Evolutionary conservation across 2,329 filamentous ascomycete genomes (phyloP), one percentile per base, ranked within the genome.

Genomic region (Cryoendolithus antarcticus): DNA sequence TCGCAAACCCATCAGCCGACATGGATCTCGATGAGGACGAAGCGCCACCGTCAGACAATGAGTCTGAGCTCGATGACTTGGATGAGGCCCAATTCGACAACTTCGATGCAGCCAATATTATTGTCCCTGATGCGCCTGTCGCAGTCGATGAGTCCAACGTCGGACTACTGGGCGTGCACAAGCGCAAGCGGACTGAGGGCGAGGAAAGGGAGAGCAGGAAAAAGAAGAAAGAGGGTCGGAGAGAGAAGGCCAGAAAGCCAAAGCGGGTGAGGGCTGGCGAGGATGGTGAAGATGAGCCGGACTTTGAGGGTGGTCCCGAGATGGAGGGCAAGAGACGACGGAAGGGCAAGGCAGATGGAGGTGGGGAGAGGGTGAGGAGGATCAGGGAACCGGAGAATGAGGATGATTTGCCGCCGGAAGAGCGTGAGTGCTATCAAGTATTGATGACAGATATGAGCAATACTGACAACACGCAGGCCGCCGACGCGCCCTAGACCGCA

Each of bases 401-500:
- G 44, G 83, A 86, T 53, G 71, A 80, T 45, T 63, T 96, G 51
- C 81, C 82, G 12, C 85, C 86, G 1, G 86, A 91, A 61, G 85
- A 94, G 65, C 74, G 84, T 76, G 62, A 57, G 74, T 71, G 15
- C 10, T 13, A 21, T n/a, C n/a, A 34, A 4, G 10, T 3, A 13
- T 21, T 19, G 3, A 5, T 4, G 3, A 32, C n/a, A 32, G 30
- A 7, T 19, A 6, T 19, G 12, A 10, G 27, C 32, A 19, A 6
- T 10, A 6, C 39, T 41, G 32, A 41, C 34, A 44, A 44, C 30
- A 9, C 11, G 12, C 49, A 77, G 74, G 71, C 52, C 77, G 88
- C 51, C 79, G 82, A 52, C 74, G 84, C 49, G 88, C 86, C 12
- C 77, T 98, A 38, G 85, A 94, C 54, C 75, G 80, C 49, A 82